A percentile compares a stretch with the other conserved stretches of the same genome.
phyloP scores from a whole-genome alignment of 495 filamentous ascomycete species.

The Penicillium cataractarum region DNA sequence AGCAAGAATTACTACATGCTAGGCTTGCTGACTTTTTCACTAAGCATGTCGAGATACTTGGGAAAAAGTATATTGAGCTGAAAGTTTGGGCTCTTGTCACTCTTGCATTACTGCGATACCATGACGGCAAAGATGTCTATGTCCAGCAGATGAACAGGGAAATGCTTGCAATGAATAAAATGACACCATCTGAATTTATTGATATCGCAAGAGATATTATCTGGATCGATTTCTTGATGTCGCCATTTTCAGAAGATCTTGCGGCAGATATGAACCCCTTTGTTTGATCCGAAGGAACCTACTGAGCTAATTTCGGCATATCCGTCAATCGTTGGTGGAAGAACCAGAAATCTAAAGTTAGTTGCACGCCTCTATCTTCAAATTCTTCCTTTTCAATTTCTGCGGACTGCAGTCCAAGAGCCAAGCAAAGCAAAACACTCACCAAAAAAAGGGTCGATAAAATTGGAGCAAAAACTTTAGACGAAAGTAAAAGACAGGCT shows the following conservation, averaged over 20 bases:
- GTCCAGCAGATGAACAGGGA: slow-evolving; percentile 7
- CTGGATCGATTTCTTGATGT: slow-evolving; percentile 12
- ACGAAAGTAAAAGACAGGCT: too few species aligned
- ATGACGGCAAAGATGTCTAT: slow-evolving; percentile 5
- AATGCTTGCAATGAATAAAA: slow-evolving; percentile 4
- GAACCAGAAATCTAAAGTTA: too few species aligned
- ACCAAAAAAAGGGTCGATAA: not conserved
- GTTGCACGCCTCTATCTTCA: too few species aligned
- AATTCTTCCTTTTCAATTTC: too few species aligned
- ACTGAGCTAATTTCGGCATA: too few species aligned
- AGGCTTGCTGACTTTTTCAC: not conserved
- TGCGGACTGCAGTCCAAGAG: too few species aligned
- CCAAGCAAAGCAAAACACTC: not conserved
- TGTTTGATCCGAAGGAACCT: too few species aligned
- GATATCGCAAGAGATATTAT: slow-evolving; percentile 10
- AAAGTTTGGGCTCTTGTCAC: slow-evolving; percentile 9
- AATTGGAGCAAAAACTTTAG: too few species aligned
- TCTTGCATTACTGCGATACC: slow-evolving; percentile 1
- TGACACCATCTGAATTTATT: not conserved
- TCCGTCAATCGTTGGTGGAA: too few species aligned
- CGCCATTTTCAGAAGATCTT: slow-evolving; percentile 7
- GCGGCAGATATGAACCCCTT: slow-evolving; percentile 4
- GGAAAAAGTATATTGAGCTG: slow-evolving; percentile 6
- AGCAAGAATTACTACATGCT: slow-evolving; percentile 6
- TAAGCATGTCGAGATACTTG: slow-evolving; percentile 1